Conservation (phyloP, 176 grass and related monocot genomes). For the Chloris gayana region DNA sequence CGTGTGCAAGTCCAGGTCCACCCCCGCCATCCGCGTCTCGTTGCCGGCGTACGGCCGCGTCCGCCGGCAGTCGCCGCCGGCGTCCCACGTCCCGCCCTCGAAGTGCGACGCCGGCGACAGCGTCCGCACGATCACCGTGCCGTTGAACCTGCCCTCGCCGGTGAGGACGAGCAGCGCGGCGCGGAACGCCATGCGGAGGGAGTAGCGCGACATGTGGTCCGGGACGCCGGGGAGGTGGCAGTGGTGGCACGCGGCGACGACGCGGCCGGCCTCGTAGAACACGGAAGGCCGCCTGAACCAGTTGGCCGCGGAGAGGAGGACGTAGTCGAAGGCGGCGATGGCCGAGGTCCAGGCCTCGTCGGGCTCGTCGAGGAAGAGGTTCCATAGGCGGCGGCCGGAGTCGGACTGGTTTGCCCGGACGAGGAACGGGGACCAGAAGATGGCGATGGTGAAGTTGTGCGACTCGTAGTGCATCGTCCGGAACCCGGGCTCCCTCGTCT, state of each 20-base stretch:
- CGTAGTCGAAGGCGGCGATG: conserved; percentile 48
- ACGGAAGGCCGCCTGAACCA: conserved; percentile 57
- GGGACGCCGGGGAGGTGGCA: conserved; percentile 47
- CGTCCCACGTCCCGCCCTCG: no score
- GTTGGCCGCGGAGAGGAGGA: conserved; percentile 55
- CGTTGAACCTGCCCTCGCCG: not conserved
- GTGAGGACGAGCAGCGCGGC: conserved; percentile 20
- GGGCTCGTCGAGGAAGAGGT: conserved; percentile 61
- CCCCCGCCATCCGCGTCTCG: no score
- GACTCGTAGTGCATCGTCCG: conserved; percentile 20
- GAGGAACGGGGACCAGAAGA: conserved; percentile 72
- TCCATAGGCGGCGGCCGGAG: conserved; percentile 32
- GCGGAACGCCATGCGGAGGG: conserved; percentile 46
- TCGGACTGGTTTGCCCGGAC: conserved; percentile 38
- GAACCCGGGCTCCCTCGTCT: conserved; percentile 14
- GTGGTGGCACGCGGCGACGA: conserved; percentile 55
- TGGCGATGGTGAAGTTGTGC: conserved; percentile 55
- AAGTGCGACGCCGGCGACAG: no score
- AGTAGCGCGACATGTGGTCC: conserved; percentile 44
- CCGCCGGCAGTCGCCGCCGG: no score
- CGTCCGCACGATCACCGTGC: no score
- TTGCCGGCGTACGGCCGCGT: no score
- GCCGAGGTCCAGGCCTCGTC: conserved; percentile 46
- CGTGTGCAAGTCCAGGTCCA: no score
- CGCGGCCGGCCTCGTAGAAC: conserved; percentile 42